Evolutionary conservation across 108 stramenopile genomes (phyloP), one percentile per base, ranked within the genome.

Genomic region (Halocafeteria seosinensis): DNA sequence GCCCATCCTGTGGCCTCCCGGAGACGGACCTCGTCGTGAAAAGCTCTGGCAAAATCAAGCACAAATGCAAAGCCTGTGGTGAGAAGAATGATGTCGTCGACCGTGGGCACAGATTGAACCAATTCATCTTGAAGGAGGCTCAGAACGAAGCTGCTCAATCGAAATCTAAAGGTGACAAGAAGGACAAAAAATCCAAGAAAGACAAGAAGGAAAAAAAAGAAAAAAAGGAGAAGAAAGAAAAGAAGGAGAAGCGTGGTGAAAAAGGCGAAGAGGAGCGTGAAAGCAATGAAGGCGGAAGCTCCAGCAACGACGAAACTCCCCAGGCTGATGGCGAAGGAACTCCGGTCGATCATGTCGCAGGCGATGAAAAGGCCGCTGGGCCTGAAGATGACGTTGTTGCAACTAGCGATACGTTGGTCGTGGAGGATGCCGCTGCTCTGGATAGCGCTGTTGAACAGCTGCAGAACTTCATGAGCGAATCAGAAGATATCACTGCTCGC

Each of bases 41-140:
- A 23, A 66, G 59, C 57, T 59, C 52, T 5, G 65, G 25, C 53
- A 52, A 66, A 29, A 89, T 98, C 72, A 85, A 65, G 62, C 94
- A 94, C 74, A 88, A 88, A 65, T 98, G 97, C 77, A 75, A 78
- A 29, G 97, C 94, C 5, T 98, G 97, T 75, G 94, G 97, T 26
- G 85, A 84, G 51, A 94, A 91, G 79, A 92, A 92, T 34, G 79
- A 83, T 81, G 88, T 91, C 25, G 65, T 50, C 35, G 97, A 95
- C 77, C 94, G 92, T 91, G 81, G 70, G 24, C 94, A 98, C 75
- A 93, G 94, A 77, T 82, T 98, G 33, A 12, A 42, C 38, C 62
- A 74, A 3, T 5, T 37, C 50, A 65, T 69, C 37, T 26, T 35
- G 61, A 64, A 64, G 32, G 51, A 65, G 37, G 51, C 32, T 34